Conservation (phyloP, 208 protist genomes). For the Acanthamoeba culbertsoni region DNA sequence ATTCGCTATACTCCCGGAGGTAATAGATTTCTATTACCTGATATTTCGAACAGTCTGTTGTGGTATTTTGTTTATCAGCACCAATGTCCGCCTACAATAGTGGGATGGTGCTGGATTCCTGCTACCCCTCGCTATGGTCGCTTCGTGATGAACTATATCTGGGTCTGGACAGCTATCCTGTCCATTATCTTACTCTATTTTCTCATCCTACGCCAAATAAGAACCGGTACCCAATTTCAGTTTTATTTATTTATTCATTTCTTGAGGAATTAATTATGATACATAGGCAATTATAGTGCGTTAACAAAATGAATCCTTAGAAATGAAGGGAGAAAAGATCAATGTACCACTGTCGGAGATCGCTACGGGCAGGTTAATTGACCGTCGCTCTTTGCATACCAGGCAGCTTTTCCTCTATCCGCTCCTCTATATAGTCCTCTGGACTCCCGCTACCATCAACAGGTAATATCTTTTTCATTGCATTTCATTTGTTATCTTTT, state of each 20-base stretch:
- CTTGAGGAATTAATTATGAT: no score
- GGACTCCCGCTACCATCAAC: not conserved
- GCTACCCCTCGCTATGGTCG: not conserved
- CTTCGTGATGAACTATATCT: not conserved
- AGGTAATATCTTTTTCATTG: not conserved
- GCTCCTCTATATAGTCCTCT: not conserved
- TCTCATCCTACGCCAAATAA: not conserved
- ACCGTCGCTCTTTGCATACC: not conserved
- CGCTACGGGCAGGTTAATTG: not conserved
- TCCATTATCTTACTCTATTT: not conserved
- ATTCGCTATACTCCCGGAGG: not conserved
- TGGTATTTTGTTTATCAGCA: not conserved
- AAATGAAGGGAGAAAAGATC: not conserved
- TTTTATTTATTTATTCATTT: no score
- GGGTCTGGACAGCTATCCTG: not conserved
- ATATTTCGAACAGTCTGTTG: no score
- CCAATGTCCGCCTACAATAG: not conserved
- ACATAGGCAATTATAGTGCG: no score
- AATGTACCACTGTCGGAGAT: not conserved
- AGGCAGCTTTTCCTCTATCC: not conserved
- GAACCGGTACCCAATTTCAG: not conserved
- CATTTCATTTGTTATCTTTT: no score
- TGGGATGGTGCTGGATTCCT: not conserved
- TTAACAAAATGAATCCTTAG: no score
- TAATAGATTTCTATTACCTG: not conserved